Evolutionary conservation across 805 yeast species (phyloP).

Genomic region (Sporopachydermia lactativora): DNA sequence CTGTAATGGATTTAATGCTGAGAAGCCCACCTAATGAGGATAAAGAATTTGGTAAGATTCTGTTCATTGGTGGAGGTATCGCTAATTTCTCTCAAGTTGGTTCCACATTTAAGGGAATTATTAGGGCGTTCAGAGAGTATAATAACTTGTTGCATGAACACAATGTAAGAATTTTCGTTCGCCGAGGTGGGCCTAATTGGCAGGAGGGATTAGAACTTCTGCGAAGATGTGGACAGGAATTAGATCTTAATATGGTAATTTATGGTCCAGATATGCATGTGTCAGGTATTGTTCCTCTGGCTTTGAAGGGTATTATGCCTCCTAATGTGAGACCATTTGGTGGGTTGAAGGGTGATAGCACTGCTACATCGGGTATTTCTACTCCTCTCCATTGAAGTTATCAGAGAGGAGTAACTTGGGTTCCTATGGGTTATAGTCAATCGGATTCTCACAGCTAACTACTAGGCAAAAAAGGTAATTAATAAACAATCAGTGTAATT

Average conservation of each 20-base stretch:
- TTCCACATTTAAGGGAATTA: conserved; percentile 33
- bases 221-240: conserved; percentile 29
- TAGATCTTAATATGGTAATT: conserved; percentile 30
- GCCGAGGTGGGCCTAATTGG: conserved; percentile 36
- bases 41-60: conserved; percentile 24
- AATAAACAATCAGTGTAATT: too few relatives aligned
- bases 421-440: too few relatives aligned
- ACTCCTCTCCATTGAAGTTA: conserved; percentile 2
- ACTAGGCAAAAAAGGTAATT: too few relatives aligned
- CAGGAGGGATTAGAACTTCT: conserved; percentile 32
- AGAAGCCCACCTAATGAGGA: conserved; percentile 21
- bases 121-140: conserved; percentile 31
- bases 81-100: conserved; percentile 35
- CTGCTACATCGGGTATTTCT: conserved; percentile 5
- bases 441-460: too few relatives aligned
- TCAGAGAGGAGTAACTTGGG: too few relatives aligned
- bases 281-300: conserved; percentile 30
- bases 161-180: conserved; percentile 27
- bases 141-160: conserved; percentile 22
- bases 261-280: conserved; percentile 39
- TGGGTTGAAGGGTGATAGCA: conserved; percentile 10
- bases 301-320: conserved; percentile 26
- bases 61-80: conserved; percentile 33
- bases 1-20: conserved; percentile 31
- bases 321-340: conserved; percentile 26